Evolutionary conservation across 305 asterid genomes (phyloP).

Genomic region (Solanum hybrid): DNA sequence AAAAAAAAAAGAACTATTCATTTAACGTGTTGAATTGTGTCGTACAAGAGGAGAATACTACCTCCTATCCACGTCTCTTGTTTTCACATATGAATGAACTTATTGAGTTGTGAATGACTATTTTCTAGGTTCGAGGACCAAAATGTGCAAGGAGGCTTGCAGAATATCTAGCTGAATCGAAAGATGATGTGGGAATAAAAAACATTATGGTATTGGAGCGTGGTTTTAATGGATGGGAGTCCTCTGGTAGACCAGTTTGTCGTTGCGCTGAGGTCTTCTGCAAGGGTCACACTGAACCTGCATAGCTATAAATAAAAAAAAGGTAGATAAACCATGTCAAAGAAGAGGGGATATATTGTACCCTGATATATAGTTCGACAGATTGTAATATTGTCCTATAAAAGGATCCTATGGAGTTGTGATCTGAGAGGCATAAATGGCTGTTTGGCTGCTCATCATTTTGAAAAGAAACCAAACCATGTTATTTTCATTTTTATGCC

Average conservation of each 20-base stretch:
- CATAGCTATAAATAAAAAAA: background rate
- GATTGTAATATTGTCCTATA: background rate
- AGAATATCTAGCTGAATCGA: conserved; percentile 48
- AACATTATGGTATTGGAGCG: conserved; percentile 71
- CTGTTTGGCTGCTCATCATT: background rate
- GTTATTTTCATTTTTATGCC: background rate
- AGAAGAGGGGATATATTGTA: conserved; percentile 1
- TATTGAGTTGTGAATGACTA: background rate
- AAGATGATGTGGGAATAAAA: conserved; percentile 45
- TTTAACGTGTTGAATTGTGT: background rate
- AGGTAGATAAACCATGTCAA: background rate
- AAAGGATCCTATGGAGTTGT: background rate
- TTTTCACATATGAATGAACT: background rate
- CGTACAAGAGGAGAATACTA: background rate
- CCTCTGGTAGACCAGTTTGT: conserved; percentile 79
- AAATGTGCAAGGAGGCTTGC: conserved; percentile 74
- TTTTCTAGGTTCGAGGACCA: conserved; percentile 83
- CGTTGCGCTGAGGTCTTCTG: conserved; percentile 63
- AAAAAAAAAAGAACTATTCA: background rate
- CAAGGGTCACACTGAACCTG: conserved; percentile 41
- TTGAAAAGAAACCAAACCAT: background rate
- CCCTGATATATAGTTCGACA: background rate
- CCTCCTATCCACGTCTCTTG: background rate
- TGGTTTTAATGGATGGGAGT: conserved; percentile 88
- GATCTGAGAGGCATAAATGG: background rate